Base-by-base conservation (phyloP, 192 early-diverging fungal species). In the Rhizophagus prolifer region DNA sequence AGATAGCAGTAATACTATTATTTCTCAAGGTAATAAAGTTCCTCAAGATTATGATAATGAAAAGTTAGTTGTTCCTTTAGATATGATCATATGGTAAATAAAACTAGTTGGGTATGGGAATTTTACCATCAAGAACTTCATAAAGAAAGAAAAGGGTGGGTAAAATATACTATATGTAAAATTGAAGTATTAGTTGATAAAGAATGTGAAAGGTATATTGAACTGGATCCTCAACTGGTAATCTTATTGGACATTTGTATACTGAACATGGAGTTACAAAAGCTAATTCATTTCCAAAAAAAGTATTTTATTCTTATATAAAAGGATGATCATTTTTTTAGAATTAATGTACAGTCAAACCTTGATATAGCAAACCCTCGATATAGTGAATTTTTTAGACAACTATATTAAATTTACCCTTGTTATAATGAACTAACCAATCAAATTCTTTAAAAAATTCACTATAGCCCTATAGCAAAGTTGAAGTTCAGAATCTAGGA, bases 221-320 rank as follows among this genome's bases (percentile, higher is more conserved):
- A 62, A 62, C 21, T 62, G n/a, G n/a, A 62, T n/a, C 60, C 10
- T 62, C 23, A 62, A 62, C 23, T 62, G 60, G 60, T 10, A 62
- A 62, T 62, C 60, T 62, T 8, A 62, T 62, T 30, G 60, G 23
- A 8, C 23, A 62, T 26, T 62, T 62, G n/a, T 62, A n/a, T 26
- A 4, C 9, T 26, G 60, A 62, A 7, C 23, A 62, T 62, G 21
- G n/a, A 62, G 26, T 62, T 62, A 23, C 26, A 8, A 62, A n/a
- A 28, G 3, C 10, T n/a, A 62, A 62, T 62, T 7, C 4, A 62
- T 25, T 26, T 25, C n/a, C 60, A 2, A 62, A 62, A 25, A 23
- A 62, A 8, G 60, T 62, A 23, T 62, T 62, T n/a, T n/a, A n/a
- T n/a, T n/a, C n/a, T n/a, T n/a, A n/a, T n/a, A n/a, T n/a, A n/a